These are phyloP conservation scores for Capronia americana DNA, from an alignment of 2,329 filamentous ascomycete species.

Conservation along the genomic window DNA sequence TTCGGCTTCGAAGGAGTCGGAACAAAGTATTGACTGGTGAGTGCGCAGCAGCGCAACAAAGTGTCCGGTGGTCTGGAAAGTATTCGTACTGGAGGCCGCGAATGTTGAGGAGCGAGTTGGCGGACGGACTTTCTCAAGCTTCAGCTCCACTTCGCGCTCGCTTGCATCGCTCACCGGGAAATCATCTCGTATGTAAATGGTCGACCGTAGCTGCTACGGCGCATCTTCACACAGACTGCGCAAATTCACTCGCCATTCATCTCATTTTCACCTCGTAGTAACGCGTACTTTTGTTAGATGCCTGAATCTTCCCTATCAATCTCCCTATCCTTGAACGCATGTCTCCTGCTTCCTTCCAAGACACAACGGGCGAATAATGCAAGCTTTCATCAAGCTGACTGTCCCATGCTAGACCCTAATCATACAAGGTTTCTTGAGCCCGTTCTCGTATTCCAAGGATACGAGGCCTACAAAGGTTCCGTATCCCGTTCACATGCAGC, in stretches of 20 bases:
- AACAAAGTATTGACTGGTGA: background rate
- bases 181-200: background rate
- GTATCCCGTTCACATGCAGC: background rate
- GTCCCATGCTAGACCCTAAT: background rate
- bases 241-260: background rate
- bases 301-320: background rate
- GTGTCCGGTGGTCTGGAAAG: background rate
- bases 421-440: background rate
- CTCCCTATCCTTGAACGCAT: background rate
- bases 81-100: background rate
- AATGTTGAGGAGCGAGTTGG: conserved; percentile 9
- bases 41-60: background rate
- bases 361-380: background rate
- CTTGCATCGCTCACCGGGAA: background rate
- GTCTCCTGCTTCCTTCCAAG: background rate
- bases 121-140: conserved; percentile 2
- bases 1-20: background rate
- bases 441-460: conserved; percentile 23
- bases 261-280: background rate
- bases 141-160: background rate
- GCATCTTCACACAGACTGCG: background rate
- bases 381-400: conserved; percentile 15
- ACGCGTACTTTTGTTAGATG: background rate
- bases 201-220: background rate
- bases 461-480: conserved; percentile 4